Evolutionary conservation across 805 yeast species (phyloP).

Genomic region (Spathaspora hagerdaliae): DNA sequence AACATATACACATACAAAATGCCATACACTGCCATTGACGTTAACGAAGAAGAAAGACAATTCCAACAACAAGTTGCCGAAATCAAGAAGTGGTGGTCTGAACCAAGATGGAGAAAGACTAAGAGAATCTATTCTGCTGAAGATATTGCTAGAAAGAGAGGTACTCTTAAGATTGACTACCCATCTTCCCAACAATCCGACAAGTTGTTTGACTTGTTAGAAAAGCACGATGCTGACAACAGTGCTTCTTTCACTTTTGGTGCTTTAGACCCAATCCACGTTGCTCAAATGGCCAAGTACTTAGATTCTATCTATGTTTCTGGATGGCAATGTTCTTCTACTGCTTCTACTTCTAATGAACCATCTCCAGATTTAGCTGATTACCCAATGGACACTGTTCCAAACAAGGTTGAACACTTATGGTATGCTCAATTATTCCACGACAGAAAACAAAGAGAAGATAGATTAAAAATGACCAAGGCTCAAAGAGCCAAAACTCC

Average conservation of each 20-base stretch:
- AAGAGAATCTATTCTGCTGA: constrained; percentile 85
- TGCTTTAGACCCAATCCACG: constrained; percentile 93
- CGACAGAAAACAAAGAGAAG: constrained; percentile 93
- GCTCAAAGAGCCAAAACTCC: constrained; percentile 67
- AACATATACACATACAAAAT: constrained; percentile 14
- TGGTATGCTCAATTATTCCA: constrained; percentile 97
- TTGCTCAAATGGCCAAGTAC: constrained; percentile 94
- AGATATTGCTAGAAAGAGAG: constrained; percentile 87
- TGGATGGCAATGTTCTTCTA: constrained; percentile 98
- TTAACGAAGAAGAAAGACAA: constrained; percentile 57
- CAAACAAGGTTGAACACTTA: constrained; percentile 95
- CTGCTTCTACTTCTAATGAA: constrained; percentile 95
- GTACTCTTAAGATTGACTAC: constrained; percentile 66
- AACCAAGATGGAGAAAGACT: constrained; percentile 87
- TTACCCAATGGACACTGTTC: constrained; percentile 98
- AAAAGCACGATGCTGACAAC: constrained; percentile 67
- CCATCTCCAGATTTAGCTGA: constrained; percentile 98
- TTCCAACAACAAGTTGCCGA: constrained; percentile 68
- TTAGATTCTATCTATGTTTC: constrained; percentile 90
- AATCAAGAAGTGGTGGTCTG: constrained; percentile 86
- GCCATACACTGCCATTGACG: constrained; percentile 57
- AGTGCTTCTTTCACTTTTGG: constrained; percentile 89
- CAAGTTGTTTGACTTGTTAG: constrained; percentile 68
- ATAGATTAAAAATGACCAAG: constrained; percentile 57
- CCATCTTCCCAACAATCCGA: constrained; percentile 79